These are phyloP conservation scores for Fusarium cicatricum DNA, from an alignment of 2,329 filamentous ascomycete genomes.

Conservation along the genomic window DNA sequence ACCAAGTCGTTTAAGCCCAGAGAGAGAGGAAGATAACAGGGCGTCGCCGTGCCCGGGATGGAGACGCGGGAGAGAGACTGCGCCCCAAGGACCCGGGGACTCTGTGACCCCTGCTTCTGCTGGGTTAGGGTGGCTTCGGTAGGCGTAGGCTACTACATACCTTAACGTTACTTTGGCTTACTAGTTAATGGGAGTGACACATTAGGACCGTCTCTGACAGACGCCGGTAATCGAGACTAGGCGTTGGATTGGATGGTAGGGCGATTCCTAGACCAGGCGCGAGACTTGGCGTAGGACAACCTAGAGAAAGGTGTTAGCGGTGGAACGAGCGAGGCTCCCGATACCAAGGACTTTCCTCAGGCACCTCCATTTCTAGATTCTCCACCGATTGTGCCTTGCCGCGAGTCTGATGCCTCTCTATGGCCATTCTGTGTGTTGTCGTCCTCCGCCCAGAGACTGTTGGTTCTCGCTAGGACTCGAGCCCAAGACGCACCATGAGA, in stretches of 20 bases:
- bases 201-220: neutral
- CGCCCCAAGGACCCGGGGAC: neutral
- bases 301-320: conserved; percentile 18
- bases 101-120: neutral
- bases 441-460: no score
- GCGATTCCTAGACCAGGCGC: no score
- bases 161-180: no score
- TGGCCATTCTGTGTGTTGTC: no score
- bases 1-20: neutral
- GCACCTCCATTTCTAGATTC: no score
- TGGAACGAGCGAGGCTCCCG: conserved; percentile 18
- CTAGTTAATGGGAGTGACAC: no score
- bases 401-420: no score
- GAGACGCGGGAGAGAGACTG: neutral
- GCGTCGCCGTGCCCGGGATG: neutral
- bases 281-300: no score
- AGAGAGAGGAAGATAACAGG: neutral
- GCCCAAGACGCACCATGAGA: neutral
- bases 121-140: neutral
- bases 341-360: conserved; percentile 11
- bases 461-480: no score
- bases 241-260: neutral
- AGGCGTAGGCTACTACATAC: neutral
- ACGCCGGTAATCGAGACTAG: neutral
- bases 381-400: no score